These are phyloP conservation scores for Neonectria neomacrospora DNA, from an alignment of 2,329 filamentous ascomycete genomes.

Conservation along the genomic window DNA sequence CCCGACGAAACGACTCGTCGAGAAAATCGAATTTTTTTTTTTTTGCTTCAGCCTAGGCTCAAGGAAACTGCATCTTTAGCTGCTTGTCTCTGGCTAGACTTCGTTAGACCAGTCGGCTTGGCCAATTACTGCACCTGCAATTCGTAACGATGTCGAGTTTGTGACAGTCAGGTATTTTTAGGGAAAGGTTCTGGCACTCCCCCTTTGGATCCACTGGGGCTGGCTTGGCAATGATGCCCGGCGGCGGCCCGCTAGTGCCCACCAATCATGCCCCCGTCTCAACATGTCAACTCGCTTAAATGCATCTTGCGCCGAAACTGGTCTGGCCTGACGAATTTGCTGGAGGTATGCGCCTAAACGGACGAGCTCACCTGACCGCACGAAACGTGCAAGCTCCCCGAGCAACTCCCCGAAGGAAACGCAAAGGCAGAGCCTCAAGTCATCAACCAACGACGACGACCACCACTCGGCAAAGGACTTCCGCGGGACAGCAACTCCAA, in stretches of 20 bases:
- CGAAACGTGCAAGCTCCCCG: conserved; percentile 29
- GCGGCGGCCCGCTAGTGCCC: conserved; percentile 4
- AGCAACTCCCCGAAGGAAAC: conserved; percentile 22
- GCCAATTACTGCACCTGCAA: conserved; percentile 20
- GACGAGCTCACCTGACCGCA: conserved; percentile 26
- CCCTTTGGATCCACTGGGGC: conserved; percentile 1
- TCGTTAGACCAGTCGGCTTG: neutral
- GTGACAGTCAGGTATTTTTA: neutral
- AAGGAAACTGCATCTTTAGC: neutral
- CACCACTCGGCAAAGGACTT: neutral
- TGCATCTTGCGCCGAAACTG: neutral
- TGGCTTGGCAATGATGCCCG: neutral
- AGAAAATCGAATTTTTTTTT: neutral
- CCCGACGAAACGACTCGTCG: neutral
- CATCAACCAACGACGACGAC: neutral
- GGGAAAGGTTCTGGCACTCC: conserved; percentile 4
- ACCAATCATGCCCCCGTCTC: conserved; percentile 1
- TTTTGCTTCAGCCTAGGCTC: neutral
- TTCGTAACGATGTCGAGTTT: conserved; percentile 1
- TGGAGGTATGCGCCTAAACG: conserved; percentile 10
- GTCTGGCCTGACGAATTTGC: neutral
- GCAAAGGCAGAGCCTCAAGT: conserved; percentile 10
- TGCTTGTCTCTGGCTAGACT: neutral
- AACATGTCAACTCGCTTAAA: neutral
- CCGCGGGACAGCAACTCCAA: neutral